Evolutionary conservation across 2,329 filamentous ascomycete genomes (phyloP), one percentile per base, ranked within the genome.

Genomic region (Venturia aucupariae): DNA sequence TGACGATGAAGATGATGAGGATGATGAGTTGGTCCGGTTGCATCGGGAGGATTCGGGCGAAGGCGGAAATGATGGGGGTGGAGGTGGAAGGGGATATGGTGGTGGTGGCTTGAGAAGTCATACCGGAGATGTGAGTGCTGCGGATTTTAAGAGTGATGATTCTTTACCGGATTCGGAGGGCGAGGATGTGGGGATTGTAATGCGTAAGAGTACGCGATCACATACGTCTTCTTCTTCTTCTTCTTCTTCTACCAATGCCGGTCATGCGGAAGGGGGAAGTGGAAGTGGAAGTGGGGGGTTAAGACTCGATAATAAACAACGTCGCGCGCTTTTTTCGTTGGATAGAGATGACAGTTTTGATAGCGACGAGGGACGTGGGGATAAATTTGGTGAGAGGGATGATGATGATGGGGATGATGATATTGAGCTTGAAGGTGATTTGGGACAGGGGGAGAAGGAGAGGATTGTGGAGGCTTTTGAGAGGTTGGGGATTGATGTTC

Each of bases 161-260:
- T 63, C 61, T 11, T n/a, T 64, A 7, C 60, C 38, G 10, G 32
- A 39, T 41, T 22, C 27, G 1, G 63, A 62, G 15, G 62, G 62
- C 17, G 62, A 63, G 35, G 63, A 65, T 62, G 63, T 65, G 30
- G 63, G 63, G 7, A 61, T 65, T 38, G 63, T 65, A 3, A 65
- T 65, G 63, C 24, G 51, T 3, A 65, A 65, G 32, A 32, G 46
- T 24, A 7, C 39, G 32, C 38, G 55, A 30, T 60, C 32, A 13
- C n/a, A 1, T 6, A 6, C 7, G 5, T 3, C 35, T 38, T 38
- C 35, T 38, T 6, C 1, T 38, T 38, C 35, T 6, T 8, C 35
- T 38, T 6, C 7, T 3, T 38, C 35, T 6, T n/a, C n/a, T n/a
- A n/a, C 24, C 13, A 22, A 54, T 54, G 46, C n/a, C 46, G n/a